Percentiles rank a stretch among this genome's conserved stretches.
These are phyloP conservation scores for Diospyros kaki DNA, from an alignment of 148 eudicot genomes.

Conservation along the genomic window DNA sequence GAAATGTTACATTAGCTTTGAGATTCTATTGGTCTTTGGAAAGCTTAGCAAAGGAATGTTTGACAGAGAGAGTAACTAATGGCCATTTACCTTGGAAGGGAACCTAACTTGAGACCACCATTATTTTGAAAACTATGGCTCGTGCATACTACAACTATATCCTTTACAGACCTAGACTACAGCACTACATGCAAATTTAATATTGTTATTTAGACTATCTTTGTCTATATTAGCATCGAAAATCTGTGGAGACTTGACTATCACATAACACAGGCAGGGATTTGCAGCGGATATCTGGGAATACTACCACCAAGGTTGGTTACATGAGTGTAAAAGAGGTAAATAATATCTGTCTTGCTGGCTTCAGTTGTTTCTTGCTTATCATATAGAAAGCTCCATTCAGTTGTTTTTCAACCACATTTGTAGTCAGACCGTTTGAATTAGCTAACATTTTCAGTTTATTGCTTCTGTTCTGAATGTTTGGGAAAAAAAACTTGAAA, in stretches of 20 bases:
- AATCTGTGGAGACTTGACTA: slow-evolving; percentile 46
- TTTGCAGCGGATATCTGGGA: slow-evolving; percentile 86
- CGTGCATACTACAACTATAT: neutral
- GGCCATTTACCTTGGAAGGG: neutral
- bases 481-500: no score
- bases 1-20: neutral
- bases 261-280: slow-evolving; percentile 79
- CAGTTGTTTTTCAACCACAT: neutral
- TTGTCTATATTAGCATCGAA: slow-evolving; percentile 10
- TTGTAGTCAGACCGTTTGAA: neutral
- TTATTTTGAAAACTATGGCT: neutral
- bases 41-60: neutral
- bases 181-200: neutral
- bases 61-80: neutral
- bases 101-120: neutral
- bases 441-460: no score
- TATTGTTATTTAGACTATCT: neutral
- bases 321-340: slow-evolving; percentile 71
- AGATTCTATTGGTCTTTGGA: neutral
- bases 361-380: neutral
- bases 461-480: no score
- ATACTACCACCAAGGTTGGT: slow-evolving; percentile 69
- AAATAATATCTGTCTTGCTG: slow-evolving; percentile 12
- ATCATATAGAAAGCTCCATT: neutral
- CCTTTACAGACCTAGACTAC: neutral